Conservation (phyloP, 352 stramenopile species). For the Pythium apleroticum region DNA sequence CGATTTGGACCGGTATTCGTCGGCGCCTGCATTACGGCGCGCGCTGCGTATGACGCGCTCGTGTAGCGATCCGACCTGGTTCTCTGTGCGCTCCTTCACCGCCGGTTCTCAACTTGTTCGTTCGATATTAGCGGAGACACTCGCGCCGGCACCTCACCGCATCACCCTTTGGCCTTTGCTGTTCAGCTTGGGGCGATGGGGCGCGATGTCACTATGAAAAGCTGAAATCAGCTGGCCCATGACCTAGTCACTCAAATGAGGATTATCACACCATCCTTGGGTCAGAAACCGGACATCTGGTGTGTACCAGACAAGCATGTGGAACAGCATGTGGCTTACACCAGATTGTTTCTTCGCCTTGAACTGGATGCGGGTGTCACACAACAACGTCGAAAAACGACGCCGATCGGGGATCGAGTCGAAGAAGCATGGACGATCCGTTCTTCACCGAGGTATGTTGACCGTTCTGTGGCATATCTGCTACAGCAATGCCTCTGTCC, state of each 20-base stretch:
- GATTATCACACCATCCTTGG: constrained; percentile 7
- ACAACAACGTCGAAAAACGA: not conserved
- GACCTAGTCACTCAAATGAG: constrained; percentile 14
- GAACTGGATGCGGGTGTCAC: constrained; percentile 14
- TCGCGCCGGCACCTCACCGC: not conserved
- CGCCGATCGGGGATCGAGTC: constrained; percentile 6
- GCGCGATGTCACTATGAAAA: constrained; percentile 2
- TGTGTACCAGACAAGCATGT: constrained; percentile 5
- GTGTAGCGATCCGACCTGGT: not conserved
- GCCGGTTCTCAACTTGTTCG: not conserved
- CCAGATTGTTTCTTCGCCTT: constrained; percentile 24
- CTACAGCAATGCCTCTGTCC: not conserved
- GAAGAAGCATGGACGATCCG: constrained; percentile 35
- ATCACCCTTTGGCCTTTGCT: constrained; percentile 12
- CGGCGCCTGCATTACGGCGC: constrained; percentile 11
- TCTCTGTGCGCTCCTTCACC: not conserved
- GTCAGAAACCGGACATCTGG: not conserved
- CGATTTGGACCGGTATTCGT: not conserved
- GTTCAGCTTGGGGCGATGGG: constrained; percentile 23
- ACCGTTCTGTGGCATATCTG: not conserved
- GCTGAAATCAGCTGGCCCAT: not conserved
- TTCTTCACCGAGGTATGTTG: constrained; percentile 48
- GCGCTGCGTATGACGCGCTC: not conserved
- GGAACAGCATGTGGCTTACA: constrained; percentile 5
- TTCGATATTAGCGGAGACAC: not conserved